These are phyloP conservation scores for Colletotrichum sp. DNA, from an alignment of 2,329 filamentous ascomycete species.

Conservation along the genomic window DNA sequence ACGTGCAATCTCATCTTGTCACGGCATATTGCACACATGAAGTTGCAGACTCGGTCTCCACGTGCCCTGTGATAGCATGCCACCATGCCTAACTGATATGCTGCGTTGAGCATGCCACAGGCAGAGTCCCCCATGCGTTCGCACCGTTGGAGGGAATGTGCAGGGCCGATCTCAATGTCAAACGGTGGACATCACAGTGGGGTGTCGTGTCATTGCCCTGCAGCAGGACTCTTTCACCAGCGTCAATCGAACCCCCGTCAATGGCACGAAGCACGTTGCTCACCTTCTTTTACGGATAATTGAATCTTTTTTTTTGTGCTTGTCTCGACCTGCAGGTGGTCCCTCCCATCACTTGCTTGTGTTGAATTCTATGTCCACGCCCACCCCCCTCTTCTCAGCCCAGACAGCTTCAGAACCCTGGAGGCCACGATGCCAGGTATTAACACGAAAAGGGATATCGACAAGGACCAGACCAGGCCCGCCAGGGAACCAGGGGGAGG, in stretches of 20 bases:
- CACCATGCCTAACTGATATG: neutral
- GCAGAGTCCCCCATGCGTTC: neutral
- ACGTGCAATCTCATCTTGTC: neutral
- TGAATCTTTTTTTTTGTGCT: neutral
- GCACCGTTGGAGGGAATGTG: neutral
- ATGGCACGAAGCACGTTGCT: neutral
- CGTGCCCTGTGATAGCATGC: neutral
- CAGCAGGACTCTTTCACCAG: neutral
- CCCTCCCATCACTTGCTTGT: neutral
- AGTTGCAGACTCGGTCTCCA: neutral
- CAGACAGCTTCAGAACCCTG: neutral
- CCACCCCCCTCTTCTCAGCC: neutral
- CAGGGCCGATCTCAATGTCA: conserved; percentile 10
- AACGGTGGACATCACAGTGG: conserved; percentile 9
- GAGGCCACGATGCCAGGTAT: neutral
- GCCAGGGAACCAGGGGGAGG: neutral
- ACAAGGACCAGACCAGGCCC: neutral
- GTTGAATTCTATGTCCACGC: neutral
- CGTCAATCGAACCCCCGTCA: neutral
- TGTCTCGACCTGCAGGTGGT: neutral
- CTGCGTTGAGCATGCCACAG: neutral
- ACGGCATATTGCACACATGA: neutral
- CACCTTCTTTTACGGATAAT: neutral
- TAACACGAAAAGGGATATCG: neutral
- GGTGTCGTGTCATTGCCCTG: neutral